Evolutionary conservation across 306 rosid genomes (phyloP).

Genomic region (Herpetospermum pedunculosum): DNA sequence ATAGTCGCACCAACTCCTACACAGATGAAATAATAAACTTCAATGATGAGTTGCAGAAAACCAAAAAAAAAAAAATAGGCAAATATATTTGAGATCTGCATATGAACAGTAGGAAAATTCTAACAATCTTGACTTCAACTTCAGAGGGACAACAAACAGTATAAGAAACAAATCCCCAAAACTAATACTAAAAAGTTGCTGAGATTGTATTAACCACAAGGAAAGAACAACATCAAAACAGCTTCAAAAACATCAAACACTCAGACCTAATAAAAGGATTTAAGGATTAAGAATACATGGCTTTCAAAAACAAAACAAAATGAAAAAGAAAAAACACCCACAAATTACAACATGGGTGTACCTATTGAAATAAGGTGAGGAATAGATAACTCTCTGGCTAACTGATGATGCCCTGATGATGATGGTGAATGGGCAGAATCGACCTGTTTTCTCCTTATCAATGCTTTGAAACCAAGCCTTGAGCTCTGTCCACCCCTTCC

Average conservation of each 20-base stretch:
- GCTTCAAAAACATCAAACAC: neutral
- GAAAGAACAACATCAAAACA: neutral
- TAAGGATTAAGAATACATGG: neutral
- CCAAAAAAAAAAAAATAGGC: neutral
- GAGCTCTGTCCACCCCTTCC: constrained; percentile 24
- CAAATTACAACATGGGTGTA: constrained; percentile 10
- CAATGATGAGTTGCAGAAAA: neutral
- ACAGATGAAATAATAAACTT: constrained; percentile 1
- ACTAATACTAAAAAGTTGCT: neutral
- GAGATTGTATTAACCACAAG: neutral
- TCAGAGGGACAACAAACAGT: neutral
- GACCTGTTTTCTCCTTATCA: constrained; percentile 64
- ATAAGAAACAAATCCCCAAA: neutral
- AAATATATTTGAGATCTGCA: neutral
- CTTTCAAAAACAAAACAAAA: neutral
- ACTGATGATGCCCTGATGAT: constrained; percentile 24
- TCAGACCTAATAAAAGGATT: neutral
- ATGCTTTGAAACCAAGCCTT: constrained; percentile 34
- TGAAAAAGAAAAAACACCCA: neutral
- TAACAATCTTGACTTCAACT: no score
- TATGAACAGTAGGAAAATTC: no score
- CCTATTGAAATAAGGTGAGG: constrained; percentile 72
- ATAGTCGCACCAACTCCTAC: constrained; percentile 92
- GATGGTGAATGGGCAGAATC: constrained; percentile 38
- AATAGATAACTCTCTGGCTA: constrained; percentile 76